A percentile compares a stretch with the other conserved stretches of the same genome.
These are phyloP conservation scores for Agrostemma githago DNA, from an alignment of 148 eudicot genomes.

Conservation along the genomic window DNA sequence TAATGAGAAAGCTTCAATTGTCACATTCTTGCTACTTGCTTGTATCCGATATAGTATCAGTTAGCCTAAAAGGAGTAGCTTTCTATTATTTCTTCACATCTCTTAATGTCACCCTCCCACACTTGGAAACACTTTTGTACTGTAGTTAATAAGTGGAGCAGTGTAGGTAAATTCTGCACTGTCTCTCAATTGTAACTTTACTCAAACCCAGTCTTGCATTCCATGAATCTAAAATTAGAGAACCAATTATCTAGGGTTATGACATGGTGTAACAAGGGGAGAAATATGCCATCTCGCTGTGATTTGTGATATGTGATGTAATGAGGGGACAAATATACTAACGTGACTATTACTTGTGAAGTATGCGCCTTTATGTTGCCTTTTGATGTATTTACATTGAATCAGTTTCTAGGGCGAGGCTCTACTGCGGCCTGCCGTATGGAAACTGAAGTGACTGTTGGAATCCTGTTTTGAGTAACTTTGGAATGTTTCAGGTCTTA, in stretches of 20 bases:
- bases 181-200: background rate
- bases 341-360: background rate
- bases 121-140: too few relatives aligned
- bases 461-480: background rate
- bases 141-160: background rate
- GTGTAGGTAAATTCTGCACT: background rate
- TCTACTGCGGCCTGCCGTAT: background rate
- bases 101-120: too few relatives aligned
- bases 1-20: too few relatives aligned
- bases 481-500: background rate
- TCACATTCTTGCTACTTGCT: too few relatives aligned
- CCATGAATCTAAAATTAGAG: background rate
- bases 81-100: too few relatives aligned
- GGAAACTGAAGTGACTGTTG: background rate
- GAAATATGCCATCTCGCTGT: background rate
- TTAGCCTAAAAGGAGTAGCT: too few relatives aligned
- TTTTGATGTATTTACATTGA: background rate
- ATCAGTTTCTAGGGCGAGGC: background rate
- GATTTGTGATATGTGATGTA: background rate
- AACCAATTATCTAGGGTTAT: background rate
- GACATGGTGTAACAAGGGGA: background rate
- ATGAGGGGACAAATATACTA: background rate
- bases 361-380: background rate
- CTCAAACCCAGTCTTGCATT: background rate
- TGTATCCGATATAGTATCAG: too few relatives aligned